phyloP scores from a whole-genome alignment of 768 basidiomycete species.

The Suillus subalutaceus region DNA sequence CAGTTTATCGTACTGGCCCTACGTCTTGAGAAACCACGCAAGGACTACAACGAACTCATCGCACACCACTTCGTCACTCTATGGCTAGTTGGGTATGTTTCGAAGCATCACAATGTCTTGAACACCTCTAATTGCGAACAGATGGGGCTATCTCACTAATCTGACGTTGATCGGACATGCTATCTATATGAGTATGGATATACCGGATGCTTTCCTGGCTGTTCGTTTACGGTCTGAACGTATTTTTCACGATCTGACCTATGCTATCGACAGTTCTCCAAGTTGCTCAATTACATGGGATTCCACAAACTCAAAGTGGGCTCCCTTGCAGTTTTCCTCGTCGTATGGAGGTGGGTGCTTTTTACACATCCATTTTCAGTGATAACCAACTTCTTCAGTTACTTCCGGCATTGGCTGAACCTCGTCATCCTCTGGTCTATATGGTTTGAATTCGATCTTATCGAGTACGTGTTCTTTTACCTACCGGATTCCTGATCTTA shows the following conservation, averaged over 20 bases:
- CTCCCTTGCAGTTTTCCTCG: conserved; percentile 66
- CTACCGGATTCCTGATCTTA: conserved; percentile 9
- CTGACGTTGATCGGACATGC: conserved; percentile 88
- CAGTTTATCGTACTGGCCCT: conserved; percentile 86
- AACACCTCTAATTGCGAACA: conserved; percentile 31
- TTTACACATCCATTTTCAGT: background rate
- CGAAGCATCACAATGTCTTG: conserved; percentile 10
- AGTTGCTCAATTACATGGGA: conserved; percentile 86
- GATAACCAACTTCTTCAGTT: conserved; percentile 47
- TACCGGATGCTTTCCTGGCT: conserved; percentile 87
- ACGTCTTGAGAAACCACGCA: conserved; percentile 90
- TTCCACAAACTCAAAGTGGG: conserved; percentile 63
- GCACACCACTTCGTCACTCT: conserved; percentile 92
- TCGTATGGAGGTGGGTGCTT: conserved; percentile 76
- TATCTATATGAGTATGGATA: conserved; percentile 96
- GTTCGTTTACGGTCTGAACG: conserved; percentile 43
- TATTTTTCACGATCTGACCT: background rate
- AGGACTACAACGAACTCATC: conserved; percentile 86
- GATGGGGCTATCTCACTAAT: conserved; percentile 85
- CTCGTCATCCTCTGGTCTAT: conserved; percentile 86
- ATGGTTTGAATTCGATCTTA: conserved; percentile 72
- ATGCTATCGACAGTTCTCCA: conserved; percentile 60
- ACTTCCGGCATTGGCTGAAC: conserved; percentile 94
- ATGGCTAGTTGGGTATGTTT: conserved; percentile 84
- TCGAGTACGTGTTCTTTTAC: conserved; percentile 60